Percentiles rank a stretch among this genome's conserved stretches.
Evolutionary conservation across 139 green algal genomes (phyloP).

Genomic region (Axilococcus clingmanii): DNA sequence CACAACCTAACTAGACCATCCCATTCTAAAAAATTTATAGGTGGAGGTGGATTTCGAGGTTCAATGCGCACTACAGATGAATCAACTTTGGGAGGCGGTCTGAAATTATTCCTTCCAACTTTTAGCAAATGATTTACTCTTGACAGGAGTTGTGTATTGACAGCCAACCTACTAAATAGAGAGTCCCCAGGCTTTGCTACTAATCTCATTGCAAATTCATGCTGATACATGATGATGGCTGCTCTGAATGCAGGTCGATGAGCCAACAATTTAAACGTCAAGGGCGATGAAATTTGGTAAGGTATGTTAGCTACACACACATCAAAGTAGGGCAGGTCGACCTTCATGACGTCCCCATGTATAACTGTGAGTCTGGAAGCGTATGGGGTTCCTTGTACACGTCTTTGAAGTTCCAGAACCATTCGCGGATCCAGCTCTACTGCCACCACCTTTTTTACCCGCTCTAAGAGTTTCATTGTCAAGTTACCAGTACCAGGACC

Average conservation of each 20-base stretch:
- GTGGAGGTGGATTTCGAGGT: slow-evolving; percentile 81
- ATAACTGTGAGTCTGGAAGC: slow-evolving; percentile 80
- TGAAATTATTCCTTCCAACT: slow-evolving; percentile 92
- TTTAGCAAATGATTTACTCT: slow-evolving; percentile 37
- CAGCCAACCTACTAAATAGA: slow-evolving; percentile 81
- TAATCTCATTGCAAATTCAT: slow-evolving; percentile 98
- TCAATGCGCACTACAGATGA: slow-evolving; percentile 95
- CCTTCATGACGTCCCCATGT: slow-evolving; percentile 86
- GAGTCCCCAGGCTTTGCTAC: slow-evolving; percentile 78
- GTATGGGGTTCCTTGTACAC: slow-evolving; percentile 81
- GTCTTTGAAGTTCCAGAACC: slow-evolving; percentile 90
- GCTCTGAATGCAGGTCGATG: slow-evolving; percentile 72
- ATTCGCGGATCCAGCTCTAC: slow-evolving; percentile 95
- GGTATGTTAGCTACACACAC: slow-evolving; percentile 99
- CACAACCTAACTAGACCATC: slow-evolving; percentile 88
- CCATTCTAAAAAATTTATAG: slow-evolving; percentile 96
- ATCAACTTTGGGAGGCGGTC: slow-evolving; percentile 96
- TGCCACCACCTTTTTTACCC: slow-evolving; percentile 90
- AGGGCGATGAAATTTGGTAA: slow-evolving; percentile 98
- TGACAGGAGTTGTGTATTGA: slow-evolving; percentile 96
- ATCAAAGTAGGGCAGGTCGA: slow-evolving; percentile 98
- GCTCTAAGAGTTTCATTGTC: slow-evolving; percentile 93
- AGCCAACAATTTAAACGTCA: slow-evolving; percentile 97
- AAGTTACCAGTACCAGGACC: slow-evolving; percentile 95
- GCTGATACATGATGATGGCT: slow-evolving; percentile 98